Base-by-base conservation (phyloP, 306 rosid genomes). In the Cotoneaster glaucophyllus region DNA sequence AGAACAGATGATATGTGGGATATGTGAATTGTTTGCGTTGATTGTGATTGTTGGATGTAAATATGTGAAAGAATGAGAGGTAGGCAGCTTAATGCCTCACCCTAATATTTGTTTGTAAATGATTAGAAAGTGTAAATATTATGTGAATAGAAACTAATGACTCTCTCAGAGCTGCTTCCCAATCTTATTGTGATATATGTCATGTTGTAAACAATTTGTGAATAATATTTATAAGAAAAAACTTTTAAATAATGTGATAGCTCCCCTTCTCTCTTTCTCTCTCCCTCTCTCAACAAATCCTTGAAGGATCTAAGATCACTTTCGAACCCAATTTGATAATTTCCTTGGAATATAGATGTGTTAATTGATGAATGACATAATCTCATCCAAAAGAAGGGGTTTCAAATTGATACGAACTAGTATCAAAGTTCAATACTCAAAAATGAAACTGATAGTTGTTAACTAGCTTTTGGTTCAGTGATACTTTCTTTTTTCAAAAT, bases 41-140 rank as follows among this genome's bases (percentile, higher is more conserved):
- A 70, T 80, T 80, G 82, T 64, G 74, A 88, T 32, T 91, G 84
- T 81, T 91, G 79, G 67, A 70, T 87, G 87, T 79, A 84, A 81
- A 77, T 77, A 81, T 29, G 54, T 80, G 80, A 69, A 84, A 63
- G 69, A 76, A 71, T 80, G 70, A 62, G 81, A 3, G 44, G 2
- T 14, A 28, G 80, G 78, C 72, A 75, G 67, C 77, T 69, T 66
- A 78, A 70, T 73, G 84, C 19, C 77, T 59, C 17, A 48, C 75
- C 64, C 3, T 76, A 70, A 53, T 73, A 43, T 37, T 21, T 80
- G 73, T 79, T 50, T 82, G 74, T 44, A 71, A 68, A 75, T 54
- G 79, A 14, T n/a, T 3, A 73, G 13, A 28, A 62, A 28, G 57
- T 88, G 87, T 83, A 70, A 15, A 78, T 77, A 74, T 72, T 75